Evolutionary conservation across 108 stramenopile species (phyloP).

Genomic region (Pseudonitzschia pungens): DNA sequence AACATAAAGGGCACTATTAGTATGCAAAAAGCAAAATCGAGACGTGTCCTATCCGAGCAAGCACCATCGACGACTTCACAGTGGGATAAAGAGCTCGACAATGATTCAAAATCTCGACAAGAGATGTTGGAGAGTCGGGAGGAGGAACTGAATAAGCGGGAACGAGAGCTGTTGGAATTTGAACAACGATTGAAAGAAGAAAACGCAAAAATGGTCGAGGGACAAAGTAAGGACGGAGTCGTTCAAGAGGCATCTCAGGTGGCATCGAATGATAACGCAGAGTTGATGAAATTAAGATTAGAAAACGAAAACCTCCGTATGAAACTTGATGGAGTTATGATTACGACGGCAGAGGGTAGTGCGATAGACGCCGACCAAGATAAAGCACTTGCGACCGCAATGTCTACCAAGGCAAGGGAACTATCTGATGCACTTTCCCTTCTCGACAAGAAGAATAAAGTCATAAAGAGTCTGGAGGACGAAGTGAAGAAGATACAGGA

Average conservation of each 20-base stretch:
- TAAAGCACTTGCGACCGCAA: background rate
- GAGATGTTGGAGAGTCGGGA: conserved; percentile 12
- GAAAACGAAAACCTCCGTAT: conserved; percentile 24
- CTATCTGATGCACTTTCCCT: background rate
- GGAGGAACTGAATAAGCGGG: conserved; percentile 19
- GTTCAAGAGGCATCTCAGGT: background rate
- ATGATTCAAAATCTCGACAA: too few relatives aligned
- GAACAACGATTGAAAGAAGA: conserved; percentile 9
- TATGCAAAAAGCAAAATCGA: conserved; percentile 4
- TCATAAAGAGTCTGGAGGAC: background rate
- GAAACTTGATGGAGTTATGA: conserved; percentile 14
- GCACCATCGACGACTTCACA: too few relatives aligned
- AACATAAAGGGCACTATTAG: background rate
- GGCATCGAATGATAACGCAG: background rate
- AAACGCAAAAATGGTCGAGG: background rate
- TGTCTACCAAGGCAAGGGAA: background rate
- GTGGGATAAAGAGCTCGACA: too few relatives aligned
- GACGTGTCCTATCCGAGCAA: background rate
- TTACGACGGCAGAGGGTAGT: background rate
- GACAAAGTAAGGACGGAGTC: background rate
- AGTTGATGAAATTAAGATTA: conserved; percentile 7
- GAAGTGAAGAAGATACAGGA: background rate
- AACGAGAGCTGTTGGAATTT: conserved; percentile 10
- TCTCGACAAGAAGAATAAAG: background rate
- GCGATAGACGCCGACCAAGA: background rate